Base-by-base conservation (phyloP, 306 rosid genomes). In the Parietaria judaica region DNA sequence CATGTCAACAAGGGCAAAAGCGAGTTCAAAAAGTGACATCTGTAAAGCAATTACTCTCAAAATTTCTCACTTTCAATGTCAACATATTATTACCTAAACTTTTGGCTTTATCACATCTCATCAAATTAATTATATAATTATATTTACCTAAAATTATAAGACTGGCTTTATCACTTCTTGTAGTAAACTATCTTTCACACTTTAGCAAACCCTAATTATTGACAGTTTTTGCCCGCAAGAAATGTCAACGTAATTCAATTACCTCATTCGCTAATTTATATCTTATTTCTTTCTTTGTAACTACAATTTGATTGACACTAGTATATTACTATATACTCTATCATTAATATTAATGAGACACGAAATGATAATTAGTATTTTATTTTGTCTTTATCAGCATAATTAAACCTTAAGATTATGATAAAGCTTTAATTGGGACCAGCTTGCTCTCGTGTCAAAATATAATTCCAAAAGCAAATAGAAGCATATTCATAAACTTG, bases 71-170 rank as follows among this genome's bases (percentile, higher is more conserved):
- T 23, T 23, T 23, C 31, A 6, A 66, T 52, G 64, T 53, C 76
- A 72, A 66, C 75, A 59, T 72, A 68, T 80, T 74, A 39, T 66
- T 51, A 80, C 85, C 81, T 76, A 76, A 80, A 73, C 71, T 70
- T 75, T 74, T 83, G 78, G 87, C 90, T 83, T 78, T 78, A 56
- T 48, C 60, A 65, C 60, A 16, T 23, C 43, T 35, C 44, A 23
- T 23, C 31, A 23, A 23, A 23, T 23, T 23, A 23, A 23, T 23
- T 23, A 23, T 23, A 23, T 23, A 23, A 23, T 23, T 23, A 23
- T 23, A 23, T 23, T 23, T 23, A 23, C 31, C 31, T 23, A 54
- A 67, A 59, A 60, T 36, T 36, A 36, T 16, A 14, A 54, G 31
- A 14, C 9, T 16, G 14, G 14, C 4, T 38, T n/a, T n/a, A 77